Base-by-base conservation (phyloP, 306 rosid species). In the Cicer pinnatifidum region DNA sequence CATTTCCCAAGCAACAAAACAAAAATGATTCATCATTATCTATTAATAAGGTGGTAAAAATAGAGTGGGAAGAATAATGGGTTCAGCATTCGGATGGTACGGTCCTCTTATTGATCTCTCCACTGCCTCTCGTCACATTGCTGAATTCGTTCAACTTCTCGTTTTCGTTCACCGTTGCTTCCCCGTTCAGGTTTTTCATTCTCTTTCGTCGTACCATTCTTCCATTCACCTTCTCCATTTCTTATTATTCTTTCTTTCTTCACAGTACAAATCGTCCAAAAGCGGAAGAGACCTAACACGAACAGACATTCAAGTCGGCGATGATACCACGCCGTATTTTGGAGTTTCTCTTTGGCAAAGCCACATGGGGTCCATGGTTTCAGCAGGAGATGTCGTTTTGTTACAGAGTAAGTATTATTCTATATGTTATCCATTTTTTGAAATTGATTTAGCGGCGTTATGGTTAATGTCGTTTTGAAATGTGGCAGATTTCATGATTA, bases 31-130 rank as follows among this genome's bases (percentile, higher is more conserved):
- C 35, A 5, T 28, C 0, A 4, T 28, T 28, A 28, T 28, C 5
- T 28, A 4, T 5, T 28, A 28, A 3, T 28, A 23, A 23, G 33
- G 4, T 23, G 33, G 33, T 23, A 28, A 28, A 28, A 28, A 3
- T 28, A 28, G 35, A 28, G 5, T 28, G 5, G 35, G 35, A 28
- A 28, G 35, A 28, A 28, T 28, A 28, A 28, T 80, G 94, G 78
- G 69, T 76, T 90, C 92, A n/a, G 81, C 73, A 0, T 67, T 89
- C 54, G 97, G 97, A 56, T 93, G 98, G 98, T 93, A 80, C 75
- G 98, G 97, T 45, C 96, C 98, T 59, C 92, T 90, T 12, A 84
- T 93, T 48, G 93, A 90, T 54, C 91, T 90, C 61, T 75, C 76
- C 23, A 6, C 9, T 33, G 88, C 96, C 10, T 69, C 87, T 71